Percentiles rank a stretch among this genome's conserved stretches.
These are phyloP conservation scores for Thermothielavioides terrestris DNA, from an alignment of 495 filamentous ascomycete species.

Conservation along the genomic window DNA sequence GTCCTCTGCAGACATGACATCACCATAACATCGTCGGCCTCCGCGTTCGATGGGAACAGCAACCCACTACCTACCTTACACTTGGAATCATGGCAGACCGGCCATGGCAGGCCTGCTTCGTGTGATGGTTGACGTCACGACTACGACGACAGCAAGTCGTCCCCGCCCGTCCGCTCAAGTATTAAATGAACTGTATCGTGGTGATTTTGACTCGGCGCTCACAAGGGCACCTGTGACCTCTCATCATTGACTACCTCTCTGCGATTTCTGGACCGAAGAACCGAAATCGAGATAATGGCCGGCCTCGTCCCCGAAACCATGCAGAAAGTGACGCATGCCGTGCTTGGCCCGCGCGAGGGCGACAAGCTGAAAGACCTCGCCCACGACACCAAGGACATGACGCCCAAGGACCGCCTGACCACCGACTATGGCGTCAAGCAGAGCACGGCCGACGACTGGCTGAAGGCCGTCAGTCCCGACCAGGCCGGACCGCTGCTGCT, in stretches of 20 bases:
- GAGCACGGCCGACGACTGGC: constrained; percentile 68
- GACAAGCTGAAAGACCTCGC: constrained; percentile 37
- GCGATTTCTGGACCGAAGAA: no score
- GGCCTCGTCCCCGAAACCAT: constrained; percentile 16
- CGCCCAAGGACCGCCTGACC: constrained; percentile 43
- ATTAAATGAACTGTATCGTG: no score
- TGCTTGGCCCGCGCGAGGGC: constrained; percentile 20
- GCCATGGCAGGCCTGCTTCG: no score
- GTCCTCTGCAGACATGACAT: no score
- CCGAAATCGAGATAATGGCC: constrained; percentile 6
- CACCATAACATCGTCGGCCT: background rate
- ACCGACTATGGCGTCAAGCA: constrained; percentile 75
- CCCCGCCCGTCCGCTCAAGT: no score
- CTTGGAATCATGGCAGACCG: no score
- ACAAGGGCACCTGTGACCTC: no score
- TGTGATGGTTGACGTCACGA: no score
- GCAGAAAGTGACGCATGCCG: constrained; percentile 23
- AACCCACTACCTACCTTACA: no score
- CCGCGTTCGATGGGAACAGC: background rate
- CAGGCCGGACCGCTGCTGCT: constrained; percentile 63
- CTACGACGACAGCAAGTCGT: no score
- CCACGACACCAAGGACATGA: constrained; percentile 27
- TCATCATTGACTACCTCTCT: background rate
- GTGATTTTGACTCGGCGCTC: no score
- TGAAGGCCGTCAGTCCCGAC: constrained; percentile 52